Evolutionary conservation across 768 basidiomycete species (phyloP).

Genomic region (Pisolithus orientalis): DNA sequence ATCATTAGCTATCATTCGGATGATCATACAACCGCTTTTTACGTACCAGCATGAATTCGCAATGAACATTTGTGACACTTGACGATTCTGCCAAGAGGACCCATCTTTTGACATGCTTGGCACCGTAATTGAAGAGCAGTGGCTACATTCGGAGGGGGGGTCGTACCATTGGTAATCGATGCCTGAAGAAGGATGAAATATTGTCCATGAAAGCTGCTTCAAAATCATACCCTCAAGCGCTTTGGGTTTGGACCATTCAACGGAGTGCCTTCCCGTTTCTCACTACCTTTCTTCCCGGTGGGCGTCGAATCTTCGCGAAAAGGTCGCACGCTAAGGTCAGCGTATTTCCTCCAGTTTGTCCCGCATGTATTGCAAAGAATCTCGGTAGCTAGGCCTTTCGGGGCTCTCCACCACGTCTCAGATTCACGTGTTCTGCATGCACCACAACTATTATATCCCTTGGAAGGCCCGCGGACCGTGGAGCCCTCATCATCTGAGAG

Average conservation of each 20-base stretch:
- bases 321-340: constrained; percentile 74
- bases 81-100: constrained; percentile 70
- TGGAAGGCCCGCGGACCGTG: constrained; percentile 51
- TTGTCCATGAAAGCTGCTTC: not conserved
- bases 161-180: constrained; percentile 41
- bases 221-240: constrained; percentile 49
- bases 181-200: constrained; percentile 11
- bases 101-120: constrained; percentile 66
- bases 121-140: constrained; percentile 64
- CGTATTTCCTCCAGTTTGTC: constrained; percentile 89
- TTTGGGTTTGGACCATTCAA: constrained; percentile 49
- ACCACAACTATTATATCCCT: constrained; percentile 59
- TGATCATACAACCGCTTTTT: not conserved
- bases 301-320: constrained; percentile 59
- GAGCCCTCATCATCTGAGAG: constrained; percentile 72
- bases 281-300: constrained; percentile 33
- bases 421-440: constrained; percentile 82
- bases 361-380: constrained; percentile 86
- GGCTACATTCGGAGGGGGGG: constrained; percentile 55
- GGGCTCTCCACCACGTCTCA: constrained; percentile 85
- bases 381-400: constrained; percentile 70
- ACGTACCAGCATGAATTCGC: constrained; percentile 71
- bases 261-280: constrained; percentile 60
- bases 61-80: constrained; percentile 79
- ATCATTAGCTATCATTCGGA: constrained; percentile 4